These are phyloP conservation scores for Phytopythium mirpurense DNA, from an alignment of 352 stramenopile genomes.

Conservation along the genomic window DNA sequence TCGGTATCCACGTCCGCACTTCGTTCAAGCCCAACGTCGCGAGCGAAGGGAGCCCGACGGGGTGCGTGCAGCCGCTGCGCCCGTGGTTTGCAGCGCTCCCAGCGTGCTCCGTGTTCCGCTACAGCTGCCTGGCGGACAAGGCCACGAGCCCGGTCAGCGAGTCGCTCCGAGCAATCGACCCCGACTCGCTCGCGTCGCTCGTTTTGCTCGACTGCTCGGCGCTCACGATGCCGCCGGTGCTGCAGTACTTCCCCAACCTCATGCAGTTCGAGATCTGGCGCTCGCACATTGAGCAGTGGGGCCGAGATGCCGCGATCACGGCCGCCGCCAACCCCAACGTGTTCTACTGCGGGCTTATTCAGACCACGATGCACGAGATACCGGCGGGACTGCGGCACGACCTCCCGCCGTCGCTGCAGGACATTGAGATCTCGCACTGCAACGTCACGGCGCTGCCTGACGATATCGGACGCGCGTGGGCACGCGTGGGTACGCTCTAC, in stretches of 20 bases:
- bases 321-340: slow-evolving; percentile 6
- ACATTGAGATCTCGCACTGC: slow-evolving; percentile 16
- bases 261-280: slow-evolving; percentile 22
- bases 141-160: not conserved
- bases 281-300: slow-evolving; percentile 16
- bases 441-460: slow-evolving; percentile 14
- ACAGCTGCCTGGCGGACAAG: slow-evolving; percentile 14
- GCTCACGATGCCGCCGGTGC: slow-evolving; percentile 8
- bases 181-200: slow-evolving; percentile 8
- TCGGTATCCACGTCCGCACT: not conserved
- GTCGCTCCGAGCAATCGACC: slow-evolving; percentile 9
- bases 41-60: not conserved
- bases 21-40: not conserved
- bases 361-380: slow-evolving; percentile 9
- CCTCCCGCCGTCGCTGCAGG: slow-evolving; percentile 12
- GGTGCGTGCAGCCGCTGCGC: not conserved
- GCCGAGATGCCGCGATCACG: slow-evolving; percentile 7
- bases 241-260: slow-evolving; percentile 14
- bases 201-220: slow-evolving; percentile 16
- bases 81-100: slow-evolving; percentile 9
- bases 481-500: slow-evolving; percentile 11
- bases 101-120: slow-evolving; percentile 8
- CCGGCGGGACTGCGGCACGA: slow-evolving; percentile 8
- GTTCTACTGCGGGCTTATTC: slow-evolving; percentile 14
- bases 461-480: slow-evolving; percentile 14